Evolutionary conservation across 805 yeast species (phyloP), one percentile per base, ranked within the genome.

Genomic region (Pichia membranifaciens): DNA sequence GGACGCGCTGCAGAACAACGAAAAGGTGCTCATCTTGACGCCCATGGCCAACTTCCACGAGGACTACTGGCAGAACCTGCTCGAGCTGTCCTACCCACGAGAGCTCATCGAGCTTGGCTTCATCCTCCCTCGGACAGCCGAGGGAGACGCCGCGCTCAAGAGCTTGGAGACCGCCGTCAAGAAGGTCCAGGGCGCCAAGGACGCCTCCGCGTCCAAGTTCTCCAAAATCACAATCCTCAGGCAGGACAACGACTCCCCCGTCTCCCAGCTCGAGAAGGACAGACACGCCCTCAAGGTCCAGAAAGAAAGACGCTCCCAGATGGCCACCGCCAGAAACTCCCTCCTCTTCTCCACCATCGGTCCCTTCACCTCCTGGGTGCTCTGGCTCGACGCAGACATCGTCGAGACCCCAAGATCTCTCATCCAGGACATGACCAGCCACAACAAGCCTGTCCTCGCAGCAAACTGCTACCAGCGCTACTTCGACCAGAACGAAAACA

Each of bases 331-430:
- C 3, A 76, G 99, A 63, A 93, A 93, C 71, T 89, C 96, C 35
- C 71, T 93, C 49, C 73, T 93, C 42, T 88, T 89, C 68, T 85
- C 97, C 9, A 81, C 97, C 1, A 70, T 93, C 41, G 85, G 89
- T 3, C 95, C 97, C 18, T 78, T 84, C 56, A 89, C 95, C 2
- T 80, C 95, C 20, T 93, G 99, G 99, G 85, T 91, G 17, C 70
- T 93, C 44, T 93, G 99, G 99, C 71, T 93, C 55, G 99, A 93
- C 66, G 83, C 96, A 2, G 99, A 93, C 67, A 83, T 93, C 38
- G 76, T 90, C 31, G 99, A 93, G 67, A 79, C 96, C 5, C 96
- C 96, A 16, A 67, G 76, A 13, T 79, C 85, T 16, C 69, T 93
- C 58, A 78, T 93, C 52, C 95, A 93, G 69, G 98, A 91, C 62